Evolutionary conservation across 805 yeast genomes (phyloP).

Genomic region (Pichia paraexigua): DNA sequence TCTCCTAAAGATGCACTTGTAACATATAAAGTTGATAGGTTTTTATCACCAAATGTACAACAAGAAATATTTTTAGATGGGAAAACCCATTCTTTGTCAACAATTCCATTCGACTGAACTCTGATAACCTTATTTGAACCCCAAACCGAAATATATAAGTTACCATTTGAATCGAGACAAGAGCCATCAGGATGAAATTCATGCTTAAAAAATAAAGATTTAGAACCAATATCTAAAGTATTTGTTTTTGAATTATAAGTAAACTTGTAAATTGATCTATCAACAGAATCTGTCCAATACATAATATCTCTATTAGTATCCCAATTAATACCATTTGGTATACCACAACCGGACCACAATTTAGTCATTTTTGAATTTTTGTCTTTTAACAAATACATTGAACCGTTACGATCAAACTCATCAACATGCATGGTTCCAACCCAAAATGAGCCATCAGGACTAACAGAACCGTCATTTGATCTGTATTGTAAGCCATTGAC

Average conservation of each 20-base stretch:
- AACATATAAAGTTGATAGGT: constrained; percentile 51
- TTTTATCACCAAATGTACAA: constrained; percentile 57
- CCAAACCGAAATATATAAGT: constrained; percentile 63
- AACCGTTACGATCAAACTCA: constrained; percentile 34
- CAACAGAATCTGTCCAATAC: constrained; percentile 48
- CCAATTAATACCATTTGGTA: constrained; percentile 74
- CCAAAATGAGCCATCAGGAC: constrained; percentile 69
- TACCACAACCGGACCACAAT: constrained; percentile 33
- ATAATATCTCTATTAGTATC: constrained; percentile 28
- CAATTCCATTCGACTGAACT: constrained; percentile 39
- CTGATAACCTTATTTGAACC: constrained; percentile 50
- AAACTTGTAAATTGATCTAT: constrained; percentile 39
- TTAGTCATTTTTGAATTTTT: constrained; percentile 22
- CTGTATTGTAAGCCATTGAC: constrained; percentile 32
- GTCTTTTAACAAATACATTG: constrained; percentile 36
- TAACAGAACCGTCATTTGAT: constrained; percentile 80
- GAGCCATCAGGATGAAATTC: constrained; percentile 67
- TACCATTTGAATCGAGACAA: constrained; percentile 44
- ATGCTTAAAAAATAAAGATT: constrained; percentile 28
- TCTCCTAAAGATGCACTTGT: constrained; percentile 51
- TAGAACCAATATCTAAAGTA: constrained; percentile 28
- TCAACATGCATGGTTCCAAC: constrained; percentile 64
- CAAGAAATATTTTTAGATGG: constrained; percentile 62
- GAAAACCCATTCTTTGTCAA: constrained; percentile 42
- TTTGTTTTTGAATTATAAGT: constrained; percentile 34